phyloP scores from a whole-genome alignment of 306 rosid genomes.

The peach (Prunus persica) region DNA sequence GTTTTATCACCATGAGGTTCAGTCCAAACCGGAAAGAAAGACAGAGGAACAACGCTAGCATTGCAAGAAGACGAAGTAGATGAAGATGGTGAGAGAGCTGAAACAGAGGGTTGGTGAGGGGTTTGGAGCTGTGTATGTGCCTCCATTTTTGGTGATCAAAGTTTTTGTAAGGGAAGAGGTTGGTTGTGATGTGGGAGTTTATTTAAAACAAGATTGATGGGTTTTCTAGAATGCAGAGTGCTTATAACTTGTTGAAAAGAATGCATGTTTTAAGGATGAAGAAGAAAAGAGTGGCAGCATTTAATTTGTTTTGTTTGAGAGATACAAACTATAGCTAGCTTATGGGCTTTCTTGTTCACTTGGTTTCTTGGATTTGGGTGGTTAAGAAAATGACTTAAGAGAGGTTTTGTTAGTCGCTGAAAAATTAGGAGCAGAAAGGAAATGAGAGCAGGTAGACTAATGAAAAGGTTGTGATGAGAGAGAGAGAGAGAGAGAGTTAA shows the following conservation, averaged over 20 bases:
- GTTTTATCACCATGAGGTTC: conserved; percentile 13
- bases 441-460: conserved; percentile 55
- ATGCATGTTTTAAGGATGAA: conserved; percentile 22
- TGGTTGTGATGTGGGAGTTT: background rate
- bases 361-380: conserved; percentile 28
- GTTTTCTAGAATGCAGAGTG: background rate
- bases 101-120: conserved; percentile 25
- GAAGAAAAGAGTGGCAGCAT: conserved; percentile 18
- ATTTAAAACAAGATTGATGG: background rate
- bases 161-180: conserved; percentile 15
- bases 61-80: conserved; percentile 32
- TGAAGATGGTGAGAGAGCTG: conserved; percentile 17
- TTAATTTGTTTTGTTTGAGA: conserved; percentile 21
- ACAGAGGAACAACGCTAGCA: conserved; percentile 14
- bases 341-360: background rate
- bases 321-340: conserved; percentile 8
- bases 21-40: conserved; percentile 30
- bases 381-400: conserved; percentile 11
- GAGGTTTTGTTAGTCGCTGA: conserved; percentile 39
- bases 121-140: conserved; percentile 19
- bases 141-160: conserved; percentile 41
- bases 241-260: conserved; percentile 15
- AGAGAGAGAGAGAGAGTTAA: background rate
- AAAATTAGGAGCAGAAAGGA: conserved; percentile 33
- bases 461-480: conserved; percentile 24